A percentile compares a stretch with the other conserved stretches of the same genome.
phyloP scores from a whole-genome alignment of 805 yeast genomes.

The Myxozyma monticola region DNA sequence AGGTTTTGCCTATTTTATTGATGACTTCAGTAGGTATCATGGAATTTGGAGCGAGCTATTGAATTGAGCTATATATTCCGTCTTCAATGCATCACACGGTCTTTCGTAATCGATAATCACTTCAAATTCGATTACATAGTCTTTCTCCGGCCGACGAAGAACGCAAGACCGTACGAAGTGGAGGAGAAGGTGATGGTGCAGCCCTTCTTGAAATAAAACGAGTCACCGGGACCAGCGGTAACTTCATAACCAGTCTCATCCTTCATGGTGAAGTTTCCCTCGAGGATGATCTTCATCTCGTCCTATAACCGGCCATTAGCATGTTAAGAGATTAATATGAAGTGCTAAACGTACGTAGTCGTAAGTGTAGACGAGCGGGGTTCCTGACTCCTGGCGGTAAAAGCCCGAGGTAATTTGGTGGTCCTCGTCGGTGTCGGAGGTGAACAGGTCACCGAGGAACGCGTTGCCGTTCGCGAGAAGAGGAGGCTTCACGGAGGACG shows the following conservation, averaged over 20 bases:
- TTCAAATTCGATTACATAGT: too few relatives aligned
- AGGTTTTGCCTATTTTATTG: too few relatives aligned
- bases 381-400: conserved; percentile 68
- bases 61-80: too few relatives aligned
- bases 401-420: conserved; percentile 66
- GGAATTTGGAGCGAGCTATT: too few relatives aligned
- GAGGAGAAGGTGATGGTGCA: conserved; percentile 63
- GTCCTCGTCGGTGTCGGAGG: conserved; percentile 60
- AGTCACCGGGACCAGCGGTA: conserved; percentile 63
- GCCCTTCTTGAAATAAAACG: conserved; percentile 67
- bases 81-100: too few relatives aligned
- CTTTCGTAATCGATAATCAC: too few relatives aligned
- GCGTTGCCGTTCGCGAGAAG: conserved; percentile 64
- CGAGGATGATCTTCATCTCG: conserved; percentile 68
- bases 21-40: too few relatives aligned
- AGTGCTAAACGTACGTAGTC: conserved; percentile 35
- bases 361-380: conserved; percentile 66
- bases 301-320: conserved; percentile 42
- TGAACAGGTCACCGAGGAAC: conserved; percentile 64
- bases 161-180: conserved; percentile 64
- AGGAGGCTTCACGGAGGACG: conserved; percentile 47
- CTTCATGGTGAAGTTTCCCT: conserved; percentile 61
- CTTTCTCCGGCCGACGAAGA: conserved; percentile 49
- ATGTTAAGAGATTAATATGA: background rate
- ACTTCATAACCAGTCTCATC: conserved; percentile 66